phyloP scores from a whole-genome alignment of 805 yeast genomes.

The Metschnikowia dekortorum region DNA sequence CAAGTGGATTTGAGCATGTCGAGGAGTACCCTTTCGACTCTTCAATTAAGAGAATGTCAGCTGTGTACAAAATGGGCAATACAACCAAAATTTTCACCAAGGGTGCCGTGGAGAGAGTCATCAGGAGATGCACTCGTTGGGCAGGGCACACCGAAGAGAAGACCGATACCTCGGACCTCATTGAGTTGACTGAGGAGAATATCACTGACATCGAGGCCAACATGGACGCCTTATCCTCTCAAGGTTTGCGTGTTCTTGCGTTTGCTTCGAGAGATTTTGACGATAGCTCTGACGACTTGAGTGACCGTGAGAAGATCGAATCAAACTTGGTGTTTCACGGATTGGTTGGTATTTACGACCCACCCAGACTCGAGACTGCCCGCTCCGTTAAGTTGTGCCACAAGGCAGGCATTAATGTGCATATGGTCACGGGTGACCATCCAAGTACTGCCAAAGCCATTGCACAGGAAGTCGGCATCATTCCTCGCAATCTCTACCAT shows the following conservation, averaged over 20 bases:
- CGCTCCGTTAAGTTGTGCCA: slow-evolving; percentile 18
- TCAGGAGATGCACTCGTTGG: slow-evolving; percentile 17
- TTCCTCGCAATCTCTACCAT: slow-evolving; percentile 45
- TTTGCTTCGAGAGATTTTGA: slow-evolving; percentile 16
- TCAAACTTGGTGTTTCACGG: slow-evolving; percentile 18
- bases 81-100: slow-evolving; percentile 15
- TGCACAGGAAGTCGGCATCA: slow-evolving; percentile 21
- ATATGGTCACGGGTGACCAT: slow-evolving; percentile 21
- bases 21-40: slow-evolving; percentile 19
- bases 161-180: slow-evolving; percentile 14
- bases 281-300: slow-evolving; percentile 9
- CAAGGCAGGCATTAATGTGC: slow-evolving; percentile 20
- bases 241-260: slow-evolving; percentile 20
- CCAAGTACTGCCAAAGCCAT: slow-evolving; percentile 20
- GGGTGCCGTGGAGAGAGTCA: slow-evolving; percentile 19
- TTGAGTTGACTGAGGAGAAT: slow-evolving; percentile 16
- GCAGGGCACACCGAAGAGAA: slow-evolving; percentile 16
- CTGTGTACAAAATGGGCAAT: slow-evolving; percentile 13
- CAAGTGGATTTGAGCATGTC: slow-evolving; percentile 10
- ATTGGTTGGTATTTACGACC: slow-evolving; percentile 20
- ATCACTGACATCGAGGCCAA: slow-evolving; percentile 13
- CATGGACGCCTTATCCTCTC: slow-evolving; percentile 18
- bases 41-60: slow-evolving; percentile 18
- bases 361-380: slow-evolving; percentile 19
- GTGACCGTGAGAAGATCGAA: slow-evolving; percentile 17